Evolutionary conservation across 2,329 filamentous ascomycete species (phyloP), one percentile per base, ranked within the genome.

Genomic region (Trichoderma lentiforme): DNA sequence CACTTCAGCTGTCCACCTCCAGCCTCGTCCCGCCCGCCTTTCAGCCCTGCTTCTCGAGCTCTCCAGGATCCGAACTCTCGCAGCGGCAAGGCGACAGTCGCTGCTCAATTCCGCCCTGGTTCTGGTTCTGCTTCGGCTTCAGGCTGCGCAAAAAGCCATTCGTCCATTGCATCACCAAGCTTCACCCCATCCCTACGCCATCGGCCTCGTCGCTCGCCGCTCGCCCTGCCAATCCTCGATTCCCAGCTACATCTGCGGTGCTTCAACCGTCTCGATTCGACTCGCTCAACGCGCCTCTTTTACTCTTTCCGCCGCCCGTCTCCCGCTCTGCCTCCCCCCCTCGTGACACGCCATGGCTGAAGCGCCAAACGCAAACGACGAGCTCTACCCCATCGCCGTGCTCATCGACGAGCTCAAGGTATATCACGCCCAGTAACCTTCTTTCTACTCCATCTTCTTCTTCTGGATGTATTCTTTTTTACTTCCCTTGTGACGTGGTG

Each of bases 351-450:
- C 83, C 83, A 98, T 98, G 95, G 94, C 89, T 85, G 89, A 98
- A 86, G 92, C 92, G 85, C 89, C 91, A 83, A 93, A 92, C 85
- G 91, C 95, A 87, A 97, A 92, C 84, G 96, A 99, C 86, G 97
- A 98, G 91, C 94, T 99, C 80, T 99, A 98, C 85, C 96, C 96
- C 83, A 99, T 99, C 87, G 96, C 97, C 81, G 96, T 99, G 78
- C 91, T 99, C 84, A 99, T 99, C 85, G 96, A 99, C 84, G 96
- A 99, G 90, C 89, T 99, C 81, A 99, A 98, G 93, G 95, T 97
- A 89, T 79, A 83, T 79, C 76, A 75, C 32, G 21, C 64, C 51
- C 32, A 12, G 21, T 34, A 74, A 76, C 73, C 77, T 24, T 18
- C 15, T 43, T 62, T 47, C n/a, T 24, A 24, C 5, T 70, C 34